phyloP scores from a whole-genome alignment of 495 filamentous ascomycete genomes.

The Extremus antarcticus region DNA sequence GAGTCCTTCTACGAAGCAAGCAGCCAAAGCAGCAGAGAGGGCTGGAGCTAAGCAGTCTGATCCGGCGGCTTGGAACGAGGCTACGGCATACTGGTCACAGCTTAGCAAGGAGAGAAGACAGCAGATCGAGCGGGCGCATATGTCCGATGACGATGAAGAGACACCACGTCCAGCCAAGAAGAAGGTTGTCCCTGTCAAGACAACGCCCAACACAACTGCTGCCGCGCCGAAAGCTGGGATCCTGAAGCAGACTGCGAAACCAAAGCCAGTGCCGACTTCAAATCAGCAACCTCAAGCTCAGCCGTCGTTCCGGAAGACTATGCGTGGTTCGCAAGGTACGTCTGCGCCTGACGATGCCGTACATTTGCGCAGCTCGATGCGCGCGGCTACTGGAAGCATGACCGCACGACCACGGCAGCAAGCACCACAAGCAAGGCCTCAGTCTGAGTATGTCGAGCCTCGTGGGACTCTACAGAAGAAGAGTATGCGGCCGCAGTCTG shows the following conservation, averaged over 20 bases:
- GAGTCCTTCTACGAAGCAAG: neutral
- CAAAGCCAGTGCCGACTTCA: neutral
- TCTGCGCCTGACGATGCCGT: conserved; percentile 13
- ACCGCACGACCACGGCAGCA: conserved; percentile 14
- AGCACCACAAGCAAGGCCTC: conserved; percentile 3
- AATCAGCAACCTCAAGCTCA: neutral
- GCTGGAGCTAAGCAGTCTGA: neutral
- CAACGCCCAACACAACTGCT: neutral
- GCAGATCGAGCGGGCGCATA: conserved; percentile 45
- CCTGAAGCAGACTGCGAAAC: neutral
- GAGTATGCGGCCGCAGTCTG: conserved; percentile 18
- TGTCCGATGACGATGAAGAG: conserved; percentile 37
- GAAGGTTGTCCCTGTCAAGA: conserved; percentile 18
- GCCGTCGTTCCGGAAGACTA: conserved; percentile 19
- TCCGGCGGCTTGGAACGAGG: conserved; percentile 46
- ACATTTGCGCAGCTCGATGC: conserved; percentile 36
- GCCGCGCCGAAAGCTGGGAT: neutral
- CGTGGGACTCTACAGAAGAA: conserved; percentile 30
- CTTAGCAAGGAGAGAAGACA: conserved; percentile 47
- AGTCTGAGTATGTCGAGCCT: conserved; percentile 8
- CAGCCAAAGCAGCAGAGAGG: neutral
- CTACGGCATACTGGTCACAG: conserved; percentile 53
- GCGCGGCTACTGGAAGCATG: conserved; percentile 21
- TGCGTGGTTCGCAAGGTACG: conserved; percentile 3
- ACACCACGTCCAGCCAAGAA: conserved; percentile 34